Evolutionary conservation across 2,329 filamentous ascomycete species (phyloP), one percentile per base, ranked within the genome.

Genomic region (Colletotrichum spinosum): DNA sequence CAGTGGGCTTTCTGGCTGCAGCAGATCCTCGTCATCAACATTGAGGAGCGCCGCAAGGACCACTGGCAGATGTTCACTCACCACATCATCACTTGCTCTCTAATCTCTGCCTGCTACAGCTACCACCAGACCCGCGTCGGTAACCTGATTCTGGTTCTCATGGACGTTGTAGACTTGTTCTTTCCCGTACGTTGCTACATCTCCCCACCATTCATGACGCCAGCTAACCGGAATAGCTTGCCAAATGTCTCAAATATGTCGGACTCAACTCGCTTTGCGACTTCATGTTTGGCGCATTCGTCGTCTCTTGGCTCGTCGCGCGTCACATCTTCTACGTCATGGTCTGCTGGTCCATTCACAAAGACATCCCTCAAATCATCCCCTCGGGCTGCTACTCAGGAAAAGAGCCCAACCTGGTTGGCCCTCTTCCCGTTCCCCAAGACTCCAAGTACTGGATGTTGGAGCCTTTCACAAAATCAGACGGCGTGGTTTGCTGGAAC

Each of bases 51-150:
- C 70, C 88, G 96, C 73, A 98, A 98, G 81, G 96, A 99, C 73
- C 91, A 97, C 79, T 92, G 89, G 82, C 95, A 98, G 79, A 98
- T 98, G 96, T 89, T 98, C 70, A 90, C 89, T 15, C 96, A 98
- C 78, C 96, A 99, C 80, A 87, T 97, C 75, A 89, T 98, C 75
- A 99, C 96, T 17, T 92, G 90, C 73, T 82, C 84, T 6, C 88
- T 99, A 49, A 89, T 99, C 69, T 89, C 89, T 62, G 86, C 89
- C 38, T 95, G 92, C 69, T 98, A 98, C 77, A 87, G 89, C 70
- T 97, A 97, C 76, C 90, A 95, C 74, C 90, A 93, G 74, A 97
- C 91, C 61, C 91, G 92, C 51, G 92, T 97, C 35, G 95, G 93
- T 59, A 96, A 94, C 73, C 86, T 97, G 52, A 93, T 98, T 67